A percentile compares a stretch with the other conserved stretches of the same genome.
These are phyloP conservation scores for Iris pallida DNA, from an alignment of 116 monocot species.

Conservation along the genomic window DNA sequence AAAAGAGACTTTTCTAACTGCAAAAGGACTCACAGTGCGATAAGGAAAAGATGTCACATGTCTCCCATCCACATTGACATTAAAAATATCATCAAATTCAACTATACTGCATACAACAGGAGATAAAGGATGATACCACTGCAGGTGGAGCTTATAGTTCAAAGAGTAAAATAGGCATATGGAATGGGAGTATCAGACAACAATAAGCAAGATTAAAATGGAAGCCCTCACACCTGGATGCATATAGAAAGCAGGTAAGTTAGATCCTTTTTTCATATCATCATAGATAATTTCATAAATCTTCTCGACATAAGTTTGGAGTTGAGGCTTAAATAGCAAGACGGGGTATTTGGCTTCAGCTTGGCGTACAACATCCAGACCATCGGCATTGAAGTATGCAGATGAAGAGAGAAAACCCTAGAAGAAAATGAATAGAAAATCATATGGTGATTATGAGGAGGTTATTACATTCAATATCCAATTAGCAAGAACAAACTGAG, in stretches of 20 bases:
- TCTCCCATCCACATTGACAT: too few species aligned
- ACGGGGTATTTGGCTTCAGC: conserved; percentile 66
- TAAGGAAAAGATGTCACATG: too few species aligned
- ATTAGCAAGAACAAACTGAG: not conserved
- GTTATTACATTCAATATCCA: not conserved
- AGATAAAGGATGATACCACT: not conserved
- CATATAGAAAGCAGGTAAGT: conserved; percentile 45
- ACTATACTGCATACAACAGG: not conserved
- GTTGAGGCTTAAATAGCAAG: conserved; percentile 63
- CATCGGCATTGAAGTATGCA: conserved; percentile 41
- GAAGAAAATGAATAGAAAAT: conserved; percentile 1
- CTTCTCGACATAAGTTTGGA: conserved; percentile 58
- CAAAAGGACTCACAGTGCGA: too few species aligned
- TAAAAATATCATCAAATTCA: too few species aligned
- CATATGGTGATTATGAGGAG: not conserved
- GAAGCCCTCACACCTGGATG: conserved; percentile 47
- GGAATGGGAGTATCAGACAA: too few species aligned
- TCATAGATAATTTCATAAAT: conserved; percentile 69
- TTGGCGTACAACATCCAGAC: conserved; percentile 33
- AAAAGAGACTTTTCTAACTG: too few species aligned
- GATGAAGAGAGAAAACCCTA: conserved; percentile 60
- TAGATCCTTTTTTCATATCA: conserved; percentile 56
- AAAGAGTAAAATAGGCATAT: too few species aligned
- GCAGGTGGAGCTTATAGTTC: too few species aligned
- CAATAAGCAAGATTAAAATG: not conserved